phyloP scores from a whole-genome alignment of 179 eudicot species.

The Vitellaria paradoxa region DNA sequence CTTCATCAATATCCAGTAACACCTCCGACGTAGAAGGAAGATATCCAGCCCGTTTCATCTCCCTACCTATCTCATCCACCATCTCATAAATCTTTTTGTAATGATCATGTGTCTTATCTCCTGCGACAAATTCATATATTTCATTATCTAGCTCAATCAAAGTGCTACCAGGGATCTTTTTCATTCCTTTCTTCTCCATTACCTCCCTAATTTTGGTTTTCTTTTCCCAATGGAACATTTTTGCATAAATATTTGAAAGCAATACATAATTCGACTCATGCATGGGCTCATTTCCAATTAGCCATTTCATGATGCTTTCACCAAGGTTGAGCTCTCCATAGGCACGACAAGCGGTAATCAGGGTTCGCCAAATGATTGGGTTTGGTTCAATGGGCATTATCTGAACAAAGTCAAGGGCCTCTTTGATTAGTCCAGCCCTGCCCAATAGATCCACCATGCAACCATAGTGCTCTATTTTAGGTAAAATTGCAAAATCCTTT shows the following conservation, averaged over 20 bases:
- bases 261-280: slow-evolving; percentile 53
- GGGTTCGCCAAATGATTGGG: slow-evolving; percentile 49
- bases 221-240: slow-evolving; percentile 53
- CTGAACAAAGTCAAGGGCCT: slow-evolving; percentile 48
- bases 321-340: slow-evolving; percentile 44
- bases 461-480: slow-evolving; percentile 66
- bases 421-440: slow-evolving; percentile 51
- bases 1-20: slow-evolving; percentile 49
- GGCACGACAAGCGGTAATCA: slow-evolving; percentile 44
- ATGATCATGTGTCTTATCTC: slow-evolving; percentile 34
- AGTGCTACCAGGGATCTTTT: slow-evolving; percentile 58
- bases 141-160: slow-evolving; percentile 44
- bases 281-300: slow-evolving; percentile 39
- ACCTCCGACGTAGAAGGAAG: slow-evolving; percentile 42
- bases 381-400: slow-evolving; percentile 59
- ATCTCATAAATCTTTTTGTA: slow-evolving; percentile 38
- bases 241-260: slow-evolving; percentile 58
- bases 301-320: slow-evolving; percentile 35
- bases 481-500: slow-evolving; percentile 33
- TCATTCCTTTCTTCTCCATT: slow-evolving; percentile 54
- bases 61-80: slow-evolving; percentile 46
- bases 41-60: slow-evolving; percentile 42
- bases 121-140: slow-evolving; percentile 43
- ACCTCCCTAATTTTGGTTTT: slow-evolving; percentile 43
- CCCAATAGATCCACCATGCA: slow-evolving; percentile 69